phyloP scores from a whole-genome alignment of 495 filamentous ascomycete species.

The Podospora sp. region DNA sequence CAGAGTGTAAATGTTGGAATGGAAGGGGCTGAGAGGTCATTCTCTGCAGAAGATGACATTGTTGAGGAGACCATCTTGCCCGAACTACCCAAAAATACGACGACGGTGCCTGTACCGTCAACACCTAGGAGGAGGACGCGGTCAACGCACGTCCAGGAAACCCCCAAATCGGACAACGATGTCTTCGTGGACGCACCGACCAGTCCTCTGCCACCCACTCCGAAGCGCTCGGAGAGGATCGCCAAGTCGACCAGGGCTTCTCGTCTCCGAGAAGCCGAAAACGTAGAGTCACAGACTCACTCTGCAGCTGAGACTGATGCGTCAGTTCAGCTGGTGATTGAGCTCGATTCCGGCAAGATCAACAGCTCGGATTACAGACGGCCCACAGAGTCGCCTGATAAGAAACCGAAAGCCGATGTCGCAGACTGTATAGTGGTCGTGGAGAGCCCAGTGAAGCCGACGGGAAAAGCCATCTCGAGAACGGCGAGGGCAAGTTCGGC shows the following conservation, averaged over 20 bases:
- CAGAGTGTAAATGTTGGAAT: constrained; percentile 19
- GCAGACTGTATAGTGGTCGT: constrained; percentile 37
- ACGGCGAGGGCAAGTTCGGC: constrained; percentile 20
- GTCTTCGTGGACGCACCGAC: constrained; percentile 51
- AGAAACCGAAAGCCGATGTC: constrained; percentile 20
- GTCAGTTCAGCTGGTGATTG: constrained; percentile 48
- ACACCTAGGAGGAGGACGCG: constrained; percentile 25
- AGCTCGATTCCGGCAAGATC: constrained; percentile 44
- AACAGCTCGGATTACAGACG: constrained; percentile 25
- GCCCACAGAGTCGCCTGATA: constrained; percentile 28
- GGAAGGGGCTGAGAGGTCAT: constrained; percentile 11
- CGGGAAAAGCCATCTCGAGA: constrained; percentile 9
- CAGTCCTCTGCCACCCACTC: constrained; percentile 38
- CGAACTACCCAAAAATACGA: constrained; percentile 1
- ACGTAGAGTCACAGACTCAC: constrained; percentile 5
- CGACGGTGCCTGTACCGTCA: constrained; percentile 20
- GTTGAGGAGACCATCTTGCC: constrained; percentile 34
- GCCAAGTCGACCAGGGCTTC: neutral
- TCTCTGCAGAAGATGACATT: constrained; percentile 25
- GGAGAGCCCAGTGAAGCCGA: constrained; percentile 21
- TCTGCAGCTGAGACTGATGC: constrained; percentile 48
- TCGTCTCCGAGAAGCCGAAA: constrained; percentile 8
- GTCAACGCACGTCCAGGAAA: constrained; percentile 19
- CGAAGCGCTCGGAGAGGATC: constrained; percentile 17
- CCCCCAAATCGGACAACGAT: constrained; percentile 44